Conservation (phyloP, 257 asterid genomes). For the Cinchona pubescens region DNA sequence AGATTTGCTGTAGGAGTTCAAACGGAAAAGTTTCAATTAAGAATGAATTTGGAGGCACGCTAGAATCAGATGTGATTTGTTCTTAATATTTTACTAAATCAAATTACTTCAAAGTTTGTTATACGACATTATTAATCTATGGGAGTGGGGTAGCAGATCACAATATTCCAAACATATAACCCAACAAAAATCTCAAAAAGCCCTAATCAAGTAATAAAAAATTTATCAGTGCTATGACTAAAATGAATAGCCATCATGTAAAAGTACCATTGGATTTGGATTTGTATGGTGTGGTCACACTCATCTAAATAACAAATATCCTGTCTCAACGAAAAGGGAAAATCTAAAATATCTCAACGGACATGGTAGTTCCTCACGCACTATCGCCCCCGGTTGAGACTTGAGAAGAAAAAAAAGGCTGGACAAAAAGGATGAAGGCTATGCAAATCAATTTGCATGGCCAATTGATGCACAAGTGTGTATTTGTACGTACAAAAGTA, state of each 20-base stretch:
- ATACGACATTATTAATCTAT: neutral
- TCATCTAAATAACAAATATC: neutral
- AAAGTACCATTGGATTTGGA: neutral
- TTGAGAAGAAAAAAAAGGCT: neutral
- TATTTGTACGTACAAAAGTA: too few relatives aligned
- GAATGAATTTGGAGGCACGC: neutral
- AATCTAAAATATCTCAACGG: neutral
- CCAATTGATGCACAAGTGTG: too few relatives aligned
- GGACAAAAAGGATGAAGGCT: too few relatives aligned
- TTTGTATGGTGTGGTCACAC: neutral
- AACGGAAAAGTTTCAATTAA: neutral
- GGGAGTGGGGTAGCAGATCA: constrained; percentile 6
- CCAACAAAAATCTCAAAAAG: neutral
- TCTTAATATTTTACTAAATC: neutral
- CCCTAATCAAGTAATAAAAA: neutral
- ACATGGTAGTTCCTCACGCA: neutral
- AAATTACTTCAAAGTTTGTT: neutral
- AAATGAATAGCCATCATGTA: neutral
- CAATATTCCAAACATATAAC: neutral
- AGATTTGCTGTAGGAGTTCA: neutral
- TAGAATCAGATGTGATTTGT: neutral
- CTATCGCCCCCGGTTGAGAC: neutral
- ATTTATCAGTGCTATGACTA: neutral
- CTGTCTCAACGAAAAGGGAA: neutral
- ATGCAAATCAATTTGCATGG: too few relatives aligned